Evolutionary conservation across 495 filamentous ascomycete species (phyloP).

Genomic region (Daldinia grandis): DNA sequence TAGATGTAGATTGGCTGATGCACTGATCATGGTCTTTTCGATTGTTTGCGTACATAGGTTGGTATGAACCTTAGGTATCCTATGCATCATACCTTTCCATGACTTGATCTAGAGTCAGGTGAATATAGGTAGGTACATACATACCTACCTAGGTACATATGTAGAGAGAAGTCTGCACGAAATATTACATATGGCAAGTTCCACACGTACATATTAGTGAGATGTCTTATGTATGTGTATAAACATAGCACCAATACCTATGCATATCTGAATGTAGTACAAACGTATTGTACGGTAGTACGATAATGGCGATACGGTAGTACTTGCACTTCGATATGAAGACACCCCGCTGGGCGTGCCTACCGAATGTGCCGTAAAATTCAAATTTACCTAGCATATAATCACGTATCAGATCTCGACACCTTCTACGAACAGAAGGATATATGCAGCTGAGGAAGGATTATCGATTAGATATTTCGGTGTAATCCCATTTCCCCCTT

Average conservation of each 20-base stretch:
- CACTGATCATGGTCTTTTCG: not conserved
- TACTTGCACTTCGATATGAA: not conserved
- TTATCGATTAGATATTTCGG: constrained; percentile 4
- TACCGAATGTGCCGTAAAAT: constrained; percentile 3
- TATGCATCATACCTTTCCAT: not conserved
- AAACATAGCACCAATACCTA: constrained; percentile 1
- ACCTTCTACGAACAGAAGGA: constrained; percentile 12
- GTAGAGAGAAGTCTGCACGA: not conserved
- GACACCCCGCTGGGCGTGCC: constrained; percentile 3
- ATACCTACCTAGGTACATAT: too few relatives aligned
- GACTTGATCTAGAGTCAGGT: not conserved
- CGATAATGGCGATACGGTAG: not conserved
- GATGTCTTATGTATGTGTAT: not conserved
- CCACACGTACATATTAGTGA: not conserved
- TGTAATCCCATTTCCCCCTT: not conserved
- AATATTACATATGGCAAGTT: not conserved
- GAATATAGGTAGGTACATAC: not conserved
- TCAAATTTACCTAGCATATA: not conserved
- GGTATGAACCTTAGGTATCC: not conserved
- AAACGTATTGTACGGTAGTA: constrained; percentile 1
- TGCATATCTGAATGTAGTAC: not conserved
- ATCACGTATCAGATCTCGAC: not conserved
- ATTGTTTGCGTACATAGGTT: not conserved
- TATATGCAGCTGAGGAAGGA: not conserved
- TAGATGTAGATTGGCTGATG: not conserved